Evolutionary conservation across 2,329 filamentous ascomycete species (phyloP).

Genomic region (Cladosporium cucumerinum): DNA sequence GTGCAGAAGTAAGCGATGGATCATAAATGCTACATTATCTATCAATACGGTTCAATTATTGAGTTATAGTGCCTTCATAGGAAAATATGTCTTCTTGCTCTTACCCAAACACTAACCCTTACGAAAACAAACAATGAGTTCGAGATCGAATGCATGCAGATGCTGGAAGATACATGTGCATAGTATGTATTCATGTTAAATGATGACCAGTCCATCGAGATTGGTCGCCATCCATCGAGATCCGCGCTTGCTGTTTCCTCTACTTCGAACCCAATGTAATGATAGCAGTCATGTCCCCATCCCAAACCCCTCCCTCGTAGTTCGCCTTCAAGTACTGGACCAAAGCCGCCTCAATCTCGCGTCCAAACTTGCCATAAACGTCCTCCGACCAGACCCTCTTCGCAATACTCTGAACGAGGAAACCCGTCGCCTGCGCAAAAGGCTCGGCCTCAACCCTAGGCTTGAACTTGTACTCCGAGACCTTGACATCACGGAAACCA

Average conservation of each 20-base stretch:
- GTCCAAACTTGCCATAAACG: background rate
- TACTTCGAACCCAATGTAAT: constrained; percentile 16
- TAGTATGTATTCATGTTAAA: background rate
- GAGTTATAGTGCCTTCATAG: background rate
- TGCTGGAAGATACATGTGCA: background rate
- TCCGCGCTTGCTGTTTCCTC: background rate
- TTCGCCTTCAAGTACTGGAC: constrained; percentile 17
- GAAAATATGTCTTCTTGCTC: background rate
- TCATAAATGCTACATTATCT: background rate
- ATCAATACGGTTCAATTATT: background rate
- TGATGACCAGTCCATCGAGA: background rate
- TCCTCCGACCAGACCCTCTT: constrained; percentile 17
- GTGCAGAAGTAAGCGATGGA: background rate
- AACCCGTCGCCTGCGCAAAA: constrained; percentile 19
- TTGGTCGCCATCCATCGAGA: background rate
- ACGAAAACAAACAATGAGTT: background rate
- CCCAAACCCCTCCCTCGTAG: constrained; percentile 14
- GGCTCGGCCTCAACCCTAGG: constrained; percentile 17
- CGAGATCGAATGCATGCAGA: background rate
- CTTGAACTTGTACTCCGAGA: constrained; percentile 19
- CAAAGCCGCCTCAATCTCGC: constrained; percentile 13
- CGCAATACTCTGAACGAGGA: constrained; percentile 18
- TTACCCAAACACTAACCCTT: background rate
- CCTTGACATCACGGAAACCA: constrained; percentile 18
- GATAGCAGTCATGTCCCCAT: constrained; percentile 20